A percentile compares a stretch with the other conserved stretches of the same genome.
phyloP scores from a whole-genome alignment of 2,329 filamentous ascomycete species.

The Sporothrix humicola region DNA sequence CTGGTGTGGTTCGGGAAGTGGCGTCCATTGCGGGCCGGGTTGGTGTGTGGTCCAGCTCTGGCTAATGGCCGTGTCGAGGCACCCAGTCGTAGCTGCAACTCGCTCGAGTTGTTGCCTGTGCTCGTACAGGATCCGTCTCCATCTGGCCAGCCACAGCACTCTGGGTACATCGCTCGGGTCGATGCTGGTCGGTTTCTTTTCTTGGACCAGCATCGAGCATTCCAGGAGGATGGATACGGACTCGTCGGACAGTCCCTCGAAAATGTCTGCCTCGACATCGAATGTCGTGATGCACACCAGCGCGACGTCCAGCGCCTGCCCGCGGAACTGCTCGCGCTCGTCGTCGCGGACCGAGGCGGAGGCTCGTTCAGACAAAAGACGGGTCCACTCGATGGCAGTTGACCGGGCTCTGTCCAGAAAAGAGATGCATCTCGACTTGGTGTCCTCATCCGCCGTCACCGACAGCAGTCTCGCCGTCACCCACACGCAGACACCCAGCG shows the following conservation, averaged over 20 bases:
- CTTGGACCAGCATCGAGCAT: conserved; percentile 48
- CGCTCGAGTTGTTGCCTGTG: not conserved
- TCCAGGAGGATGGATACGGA: conserved; percentile 43
- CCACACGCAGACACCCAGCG: conserved; percentile 49
- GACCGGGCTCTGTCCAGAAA: not conserved
- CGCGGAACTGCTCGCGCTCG: conserved; percentile 44
- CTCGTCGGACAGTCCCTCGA: conserved; percentile 23
- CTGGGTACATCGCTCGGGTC: not conserved
- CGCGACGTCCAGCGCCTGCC: conserved; percentile 48
- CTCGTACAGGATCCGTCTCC: not conserved
- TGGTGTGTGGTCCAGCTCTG: conserved; percentile 11
- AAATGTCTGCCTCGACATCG: conserved; percentile 47
- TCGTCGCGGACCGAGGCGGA: conserved; percentile 38
- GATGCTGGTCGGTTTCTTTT: conserved; percentile 37
- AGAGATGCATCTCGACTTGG: not conserved
- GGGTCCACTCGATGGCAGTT: conserved; percentile 1
- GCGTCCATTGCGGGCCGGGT: not conserved
- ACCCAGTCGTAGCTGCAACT: no score
- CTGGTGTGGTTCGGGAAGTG: not conserved
- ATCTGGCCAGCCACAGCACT: not conserved
- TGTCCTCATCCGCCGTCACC: conserved; percentile 39
- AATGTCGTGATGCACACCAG: conserved; percentile 54
- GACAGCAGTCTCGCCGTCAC: conserved; percentile 53
- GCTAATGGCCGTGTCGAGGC: not conserved
- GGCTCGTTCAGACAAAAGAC: not conserved